phyloP scores from a whole-genome alignment of 805 yeast genomes.

The Pichia manshurica region DNA sequence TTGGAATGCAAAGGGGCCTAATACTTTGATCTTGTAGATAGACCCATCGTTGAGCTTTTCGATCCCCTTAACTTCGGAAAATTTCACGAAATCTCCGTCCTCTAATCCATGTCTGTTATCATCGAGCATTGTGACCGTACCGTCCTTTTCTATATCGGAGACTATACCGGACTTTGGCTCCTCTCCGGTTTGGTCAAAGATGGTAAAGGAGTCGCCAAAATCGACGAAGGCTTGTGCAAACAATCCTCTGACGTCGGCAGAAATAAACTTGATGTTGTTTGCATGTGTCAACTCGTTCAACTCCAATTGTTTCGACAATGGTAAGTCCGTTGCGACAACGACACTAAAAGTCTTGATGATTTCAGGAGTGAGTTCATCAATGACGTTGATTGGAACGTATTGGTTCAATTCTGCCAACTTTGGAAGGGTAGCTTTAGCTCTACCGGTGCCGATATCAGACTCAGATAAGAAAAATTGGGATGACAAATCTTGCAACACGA shows the following conservation, averaged over 20 bases:
- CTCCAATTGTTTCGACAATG: constrained; percentile 67
- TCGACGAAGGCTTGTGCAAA: constrained; percentile 89
- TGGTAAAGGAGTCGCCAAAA: constrained; percentile 74
- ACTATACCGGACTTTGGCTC: constrained; percentile 85
- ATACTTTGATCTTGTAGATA: constrained; percentile 69
- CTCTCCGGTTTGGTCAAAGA: constrained; percentile 86
- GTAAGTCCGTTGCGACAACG: constrained; percentile 72
- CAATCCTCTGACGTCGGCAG: constrained; percentile 79
- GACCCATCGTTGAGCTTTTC: constrained; percentile 67
- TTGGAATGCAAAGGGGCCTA: constrained; percentile 93
- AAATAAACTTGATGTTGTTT: constrained; percentile 69
- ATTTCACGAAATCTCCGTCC: constrained; percentile 86
- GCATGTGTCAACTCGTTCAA: constrained; percentile 72
- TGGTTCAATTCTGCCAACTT: constrained; percentile 77
- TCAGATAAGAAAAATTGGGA: constrained; percentile 80
- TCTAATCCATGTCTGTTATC: constrained; percentile 90
- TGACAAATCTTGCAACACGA: constrained; percentile 66
- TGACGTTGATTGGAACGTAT: constrained; percentile 79
- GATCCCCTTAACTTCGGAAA: constrained; percentile 80
- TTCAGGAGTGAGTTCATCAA: constrained; percentile 49
- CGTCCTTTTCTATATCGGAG: constrained; percentile 80
- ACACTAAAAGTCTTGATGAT: constrained; percentile 62
- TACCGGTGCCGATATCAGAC: constrained; percentile 66
- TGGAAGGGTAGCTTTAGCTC: constrained; percentile 67
- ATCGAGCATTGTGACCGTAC: constrained; percentile 89